Evolutionary conservation across 805 yeast genomes (phyloP).

Genomic region (Candida silvatica): DNA sequence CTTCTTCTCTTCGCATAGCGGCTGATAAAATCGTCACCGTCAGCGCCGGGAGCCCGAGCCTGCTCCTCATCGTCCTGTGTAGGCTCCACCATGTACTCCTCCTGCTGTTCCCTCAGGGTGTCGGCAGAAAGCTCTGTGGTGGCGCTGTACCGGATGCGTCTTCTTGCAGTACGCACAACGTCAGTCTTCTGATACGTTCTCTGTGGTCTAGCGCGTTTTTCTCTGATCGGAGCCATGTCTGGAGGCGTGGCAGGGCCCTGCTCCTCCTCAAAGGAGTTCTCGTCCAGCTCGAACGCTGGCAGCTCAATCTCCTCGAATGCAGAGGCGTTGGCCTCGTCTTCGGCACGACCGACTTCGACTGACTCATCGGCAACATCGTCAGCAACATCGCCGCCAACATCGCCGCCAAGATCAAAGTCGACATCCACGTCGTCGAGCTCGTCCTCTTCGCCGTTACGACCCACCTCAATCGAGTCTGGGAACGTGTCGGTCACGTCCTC

Average conservation of each 20-base stretch:
- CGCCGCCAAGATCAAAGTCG: slow-evolving; percentile 26
- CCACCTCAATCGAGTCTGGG: slow-evolving; percentile 4
- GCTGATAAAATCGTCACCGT: neutral
- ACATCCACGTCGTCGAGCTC: slow-evolving; percentile 25
- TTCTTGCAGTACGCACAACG: slow-evolving; percentile 41
- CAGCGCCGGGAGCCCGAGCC: neutral
- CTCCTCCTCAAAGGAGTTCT: slow-evolving; percentile 1
- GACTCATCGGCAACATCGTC: slow-evolving; percentile 29
- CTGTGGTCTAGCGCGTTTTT: slow-evolving; percentile 23
- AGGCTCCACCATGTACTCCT: slow-evolving; percentile 7
- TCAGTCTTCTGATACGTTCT: slow-evolving; percentile 24
- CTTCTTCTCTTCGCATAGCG: neutral
- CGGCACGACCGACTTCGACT: slow-evolving; percentile 46
- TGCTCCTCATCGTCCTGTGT: neutral
- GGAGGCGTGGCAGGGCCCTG: slow-evolving; percentile 2
- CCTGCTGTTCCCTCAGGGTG: slow-evolving; percentile 23
- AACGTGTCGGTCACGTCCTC: slow-evolving; percentile 9
- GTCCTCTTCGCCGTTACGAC: slow-evolving; percentile 7
- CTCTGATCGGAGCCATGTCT: slow-evolving; percentile 6
- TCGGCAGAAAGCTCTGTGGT: slow-evolving; percentile 36
- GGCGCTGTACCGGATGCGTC: slow-evolving; percentile 38
- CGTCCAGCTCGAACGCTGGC: slow-evolving; percentile 18
- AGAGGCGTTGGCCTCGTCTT: slow-evolving; percentile 16
- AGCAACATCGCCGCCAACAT: slow-evolving; percentile 13
- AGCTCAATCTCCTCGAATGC: slow-evolving; percentile 28